phyloP scores from a whole-genome alignment of 2,329 filamentous ascomycete species.

The Acephala macrosclerotiorum region DNA sequence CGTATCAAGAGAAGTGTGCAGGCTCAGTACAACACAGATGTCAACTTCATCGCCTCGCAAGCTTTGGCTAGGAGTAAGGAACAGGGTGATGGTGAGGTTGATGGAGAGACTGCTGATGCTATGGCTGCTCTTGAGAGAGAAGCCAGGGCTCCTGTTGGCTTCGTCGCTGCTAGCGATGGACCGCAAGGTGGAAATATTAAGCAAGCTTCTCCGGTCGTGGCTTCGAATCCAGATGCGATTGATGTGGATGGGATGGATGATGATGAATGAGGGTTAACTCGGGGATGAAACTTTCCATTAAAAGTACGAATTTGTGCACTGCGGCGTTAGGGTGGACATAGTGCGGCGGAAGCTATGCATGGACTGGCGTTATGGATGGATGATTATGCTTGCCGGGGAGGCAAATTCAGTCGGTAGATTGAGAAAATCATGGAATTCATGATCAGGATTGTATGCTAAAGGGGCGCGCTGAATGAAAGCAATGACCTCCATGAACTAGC shows the following conservation, averaged over 20 bases:
- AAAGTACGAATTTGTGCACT: slow-evolving; percentile 10
- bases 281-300: neutral
- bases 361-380: slow-evolving; percentile 10
- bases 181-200: slow-evolving; percentile 66
- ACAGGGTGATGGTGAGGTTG: slow-evolving; percentile 48
- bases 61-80: slow-evolving; percentile 82
- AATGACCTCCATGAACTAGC: neutral
- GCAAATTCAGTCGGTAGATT: neutral
- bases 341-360: slow-evolving; percentile 10
- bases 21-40: slow-evolving; percentile 97
- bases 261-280: slow-evolving; percentile 7
- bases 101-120: slow-evolving; percentile 70
- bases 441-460: neutral
- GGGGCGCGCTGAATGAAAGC: neutral
- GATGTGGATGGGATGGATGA: slow-evolving; percentile 66
- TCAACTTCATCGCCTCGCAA: slow-evolving; percentile 97
- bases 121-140: slow-evolving; percentile 91
- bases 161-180: slow-evolving; percentile 85
- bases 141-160: slow-evolving; percentile 86
- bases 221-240: slow-evolving; percentile 84
- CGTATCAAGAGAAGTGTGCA: slow-evolving; percentile 97
- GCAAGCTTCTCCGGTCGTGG: slow-evolving; percentile 50
- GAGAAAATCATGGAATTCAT: neutral
- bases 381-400: neutral
- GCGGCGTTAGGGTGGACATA: slow-evolving; percentile 18